Base-by-base conservation (phyloP, 495 filamentous ascomycete genomes). In the Aspergillus conjunctus region DNA sequence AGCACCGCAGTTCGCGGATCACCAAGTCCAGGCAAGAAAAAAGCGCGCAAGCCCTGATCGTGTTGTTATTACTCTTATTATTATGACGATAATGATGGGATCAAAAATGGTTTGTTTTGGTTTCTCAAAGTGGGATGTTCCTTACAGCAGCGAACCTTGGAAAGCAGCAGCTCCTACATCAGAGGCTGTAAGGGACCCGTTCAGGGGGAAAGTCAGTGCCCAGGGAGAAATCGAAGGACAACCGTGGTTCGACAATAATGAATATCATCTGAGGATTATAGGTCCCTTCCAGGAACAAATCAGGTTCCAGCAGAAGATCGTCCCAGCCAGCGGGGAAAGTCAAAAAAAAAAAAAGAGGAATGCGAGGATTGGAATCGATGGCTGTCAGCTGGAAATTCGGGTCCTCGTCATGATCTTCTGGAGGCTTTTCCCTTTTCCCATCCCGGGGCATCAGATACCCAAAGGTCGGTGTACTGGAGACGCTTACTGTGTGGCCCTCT, bases 141-240 rank as follows among this genome's bases (percentile, higher is more conserved):
- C 55, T 50, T 58, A 50, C 55, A 58, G 54, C 30, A 4, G 26
- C 34, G 34, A 37, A n/a, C n/a, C n/a, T 26, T 26, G 26, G 26
- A 9, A 41, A 41, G 6, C 15, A 9, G 37, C 15, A 4, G 37
- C 12, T 41, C 37, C 9, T 41, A 41, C 37, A 41, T 41, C 9
- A 12, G 15, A 41, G 6, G 3, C 43, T 39, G 55, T 48, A 58
- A 58, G 55, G 55, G 55, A 48, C 26, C 51, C 18, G 51, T 54
- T 54, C 52, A 54, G 52, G 52, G 52, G 52, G 34, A 20, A 7
- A 3, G 17, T 8, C 20, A 50, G 46, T 26, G 5, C 26, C 26
- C 26, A 26, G n/a, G n/a, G n/a, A n/a, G n/a, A n/a, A n/a, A n/a
- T n/a, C n/a, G n/a, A n/a, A n/a, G n/a, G 26, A 26, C 26, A 26